Evolutionary conservation across 768 basidiomycete genomes (phyloP), one percentile per base, ranked within the genome.

Genomic region (Pholiota conissans): DNA sequence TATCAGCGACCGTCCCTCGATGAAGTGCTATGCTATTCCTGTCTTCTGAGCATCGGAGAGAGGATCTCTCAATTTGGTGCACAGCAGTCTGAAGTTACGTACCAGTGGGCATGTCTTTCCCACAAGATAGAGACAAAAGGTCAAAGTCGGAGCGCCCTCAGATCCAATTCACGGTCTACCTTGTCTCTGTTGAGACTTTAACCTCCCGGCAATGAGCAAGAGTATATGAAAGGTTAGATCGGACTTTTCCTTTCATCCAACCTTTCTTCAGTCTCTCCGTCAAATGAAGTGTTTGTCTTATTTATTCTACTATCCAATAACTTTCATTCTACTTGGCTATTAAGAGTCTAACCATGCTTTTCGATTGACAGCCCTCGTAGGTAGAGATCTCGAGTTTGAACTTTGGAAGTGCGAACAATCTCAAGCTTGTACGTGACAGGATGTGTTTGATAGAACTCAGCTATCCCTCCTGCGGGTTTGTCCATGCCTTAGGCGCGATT

Each of bases 391-490:
- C 34, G 39, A 30, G 52, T 28, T 32, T 54, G 49, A 30, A 50
- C 2, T 18, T 13, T 32, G 45, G 26, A 46, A 49, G 52, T 42
- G 13, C 58, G 37, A 53, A 50, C 51, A 34, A 58, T 61, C 55
- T 55, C 48, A 49, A 64, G 59, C n/a, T 32, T 65, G 34, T 61
- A 51, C 35, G 37, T 64, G 69, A 71, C 69, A 71, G 69, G 61
- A 69, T 64, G 61, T 65, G 69, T 58, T 67, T 54, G 62, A 68
- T 68, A 61, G 57, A 55, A 58, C 67, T 59, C 55, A 52, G 32
- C 34, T 56, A 51, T 42, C 46, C 46, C 53, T 58, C 57, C 39
- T 49, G 56, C 24, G 22, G 22, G 42, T 13, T 7, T 29, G 26
- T 27, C 46, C 59, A 54, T 45, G 37, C 40, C 56, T 60, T 51